phyloP scores from a whole-genome alignment of 306 rosid genomes.

The Castanea crenata region DNA sequence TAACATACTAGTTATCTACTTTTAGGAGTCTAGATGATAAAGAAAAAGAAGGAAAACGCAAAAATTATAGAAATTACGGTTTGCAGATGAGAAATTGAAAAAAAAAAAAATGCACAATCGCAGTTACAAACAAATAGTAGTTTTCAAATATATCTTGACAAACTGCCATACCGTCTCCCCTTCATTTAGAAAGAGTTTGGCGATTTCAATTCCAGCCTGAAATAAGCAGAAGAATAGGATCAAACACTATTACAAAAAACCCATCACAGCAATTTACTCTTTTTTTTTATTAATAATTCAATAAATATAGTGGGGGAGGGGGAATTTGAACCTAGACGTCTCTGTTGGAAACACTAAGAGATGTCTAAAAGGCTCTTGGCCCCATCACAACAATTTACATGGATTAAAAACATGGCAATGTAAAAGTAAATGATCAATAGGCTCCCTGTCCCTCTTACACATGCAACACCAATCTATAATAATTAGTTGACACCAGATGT shows the following conservation, averaged over 20 bases:
- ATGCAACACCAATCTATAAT: no score
- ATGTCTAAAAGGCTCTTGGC: no score
- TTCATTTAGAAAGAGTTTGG: constrained; percentile 79
- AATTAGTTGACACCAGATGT: no score
- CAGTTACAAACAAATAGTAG: not conserved
- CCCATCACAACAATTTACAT: not conserved
- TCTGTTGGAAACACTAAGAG: no score
- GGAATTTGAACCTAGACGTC: no score
- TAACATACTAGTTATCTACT: not conserved
- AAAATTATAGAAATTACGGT: constrained; percentile 11
- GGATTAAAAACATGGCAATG: not conserved
- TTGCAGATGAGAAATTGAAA: constrained; percentile 11
- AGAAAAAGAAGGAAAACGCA: not conserved
- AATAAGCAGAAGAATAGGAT: constrained; percentile 28
- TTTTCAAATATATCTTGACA: not conserved
- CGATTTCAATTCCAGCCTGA: constrained; percentile 95
- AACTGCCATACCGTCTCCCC: constrained; percentile 74
- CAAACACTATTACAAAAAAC: constrained; percentile 13
- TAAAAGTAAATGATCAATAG: no score
- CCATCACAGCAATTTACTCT: no score
- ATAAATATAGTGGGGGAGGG: no score
- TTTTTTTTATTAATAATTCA: no score
- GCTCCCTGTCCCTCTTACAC: no score
- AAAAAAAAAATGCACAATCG: not conserved
- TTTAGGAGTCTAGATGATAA: constrained; percentile 1